Evolutionary conservation across 805 yeast species (phyloP).

Genomic region (Saccharomyces cerevisiae): DNA sequence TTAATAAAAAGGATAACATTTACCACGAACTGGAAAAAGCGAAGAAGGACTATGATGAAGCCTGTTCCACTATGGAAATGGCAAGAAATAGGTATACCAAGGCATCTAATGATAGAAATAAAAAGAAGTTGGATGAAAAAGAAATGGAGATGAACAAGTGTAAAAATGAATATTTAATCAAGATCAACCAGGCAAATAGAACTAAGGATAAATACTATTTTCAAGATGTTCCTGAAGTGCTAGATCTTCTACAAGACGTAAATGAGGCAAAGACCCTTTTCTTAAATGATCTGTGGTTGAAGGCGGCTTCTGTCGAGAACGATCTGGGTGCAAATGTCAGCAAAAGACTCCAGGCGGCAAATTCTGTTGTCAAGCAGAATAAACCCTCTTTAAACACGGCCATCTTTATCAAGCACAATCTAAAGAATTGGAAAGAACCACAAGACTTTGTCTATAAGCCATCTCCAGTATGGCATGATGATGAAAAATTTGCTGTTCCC

Average conservation of each 20-base stretch:
- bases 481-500: slow-evolving; percentile 59
- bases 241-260: slow-evolving; percentile 77
- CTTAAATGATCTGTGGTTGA: slow-evolving; percentile 58
- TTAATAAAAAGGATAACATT: slow-evolving; percentile 32
- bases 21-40: slow-evolving; percentile 28
- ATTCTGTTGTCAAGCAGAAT: slow-evolving; percentile 57
- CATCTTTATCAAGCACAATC: slow-evolving; percentile 88
- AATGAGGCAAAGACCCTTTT: slow-evolving; percentile 70
- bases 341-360: slow-evolving; percentile 41
- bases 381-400: slow-evolving; percentile 67
- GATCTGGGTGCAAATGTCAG: slow-evolving; percentile 38
- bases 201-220: slow-evolving; percentile 86
- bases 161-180: slow-evolving; percentile 77
- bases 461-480: slow-evolving; percentile 94
- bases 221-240: slow-evolving; percentile 85
- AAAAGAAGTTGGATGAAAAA: slow-evolving; percentile 46
- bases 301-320: slow-evolving; percentile 56
- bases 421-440: slow-evolving; percentile 74
- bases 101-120: slow-evolving; percentile 42
- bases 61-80: slow-evolving; percentile 72
- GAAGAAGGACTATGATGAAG: slow-evolving; percentile 70
- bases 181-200: slow-evolving; percentile 78
- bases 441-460: slow-evolving; percentile 78
- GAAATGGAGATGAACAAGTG: slow-evolving; percentile 76
- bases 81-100: slow-evolving; percentile 70